Evolutionary conservation across 1,284 basidiomycete genomes (phyloP).

Genomic region (Coniferiporia weirii): DNA sequence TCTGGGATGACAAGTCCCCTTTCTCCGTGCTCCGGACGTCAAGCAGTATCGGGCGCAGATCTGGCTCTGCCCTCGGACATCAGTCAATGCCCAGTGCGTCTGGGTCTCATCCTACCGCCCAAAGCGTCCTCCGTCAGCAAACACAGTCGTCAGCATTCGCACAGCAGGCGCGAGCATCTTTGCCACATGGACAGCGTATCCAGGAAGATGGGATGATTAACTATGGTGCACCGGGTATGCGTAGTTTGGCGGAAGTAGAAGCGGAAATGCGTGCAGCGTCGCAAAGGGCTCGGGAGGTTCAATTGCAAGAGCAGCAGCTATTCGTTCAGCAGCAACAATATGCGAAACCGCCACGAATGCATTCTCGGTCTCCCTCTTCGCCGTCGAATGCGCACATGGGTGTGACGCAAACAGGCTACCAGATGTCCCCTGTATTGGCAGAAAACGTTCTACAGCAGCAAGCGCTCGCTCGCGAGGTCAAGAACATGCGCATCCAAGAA

Average conservation of each 20-base stretch:
- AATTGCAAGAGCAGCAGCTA: conserved; percentile 20
- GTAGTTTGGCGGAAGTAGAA: conserved; percentile 91
- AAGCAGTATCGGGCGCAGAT: conserved; percentile 22
- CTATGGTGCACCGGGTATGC: conserved; percentile 39
- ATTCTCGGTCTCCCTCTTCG: conserved; percentile 14
- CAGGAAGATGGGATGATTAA: conserved; percentile 10
- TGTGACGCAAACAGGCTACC: conserved; percentile 6
- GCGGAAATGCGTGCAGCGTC: conserved; percentile 74
- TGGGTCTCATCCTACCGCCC: not conserved
- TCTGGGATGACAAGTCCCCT: conserved; percentile 75
- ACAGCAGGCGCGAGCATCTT: not conserved
- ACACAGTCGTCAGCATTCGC: conserved; percentile 12
- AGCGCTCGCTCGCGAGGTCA: conserved; percentile 28
- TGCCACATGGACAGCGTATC: not conserved
- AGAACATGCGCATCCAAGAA: conserved; percentile 25
- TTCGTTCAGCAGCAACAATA: conserved; percentile 25
- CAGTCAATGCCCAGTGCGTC: conserved; percentile 11
- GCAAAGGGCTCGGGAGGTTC: conserved; percentile 23
- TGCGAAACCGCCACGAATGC: conserved; percentile 17
- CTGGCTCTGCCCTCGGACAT: conserved; percentile 9
- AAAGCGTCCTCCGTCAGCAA: conserved; percentile 3
- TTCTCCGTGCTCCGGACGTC: conserved; percentile 52
- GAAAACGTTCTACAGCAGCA: conserved; percentile 17
- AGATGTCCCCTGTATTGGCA: not conserved
- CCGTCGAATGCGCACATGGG: not conserved